phyloP scores from a whole-genome alignment of 2,329 filamentous ascomycete genomes.

The Fusarium hainanense region DNA sequence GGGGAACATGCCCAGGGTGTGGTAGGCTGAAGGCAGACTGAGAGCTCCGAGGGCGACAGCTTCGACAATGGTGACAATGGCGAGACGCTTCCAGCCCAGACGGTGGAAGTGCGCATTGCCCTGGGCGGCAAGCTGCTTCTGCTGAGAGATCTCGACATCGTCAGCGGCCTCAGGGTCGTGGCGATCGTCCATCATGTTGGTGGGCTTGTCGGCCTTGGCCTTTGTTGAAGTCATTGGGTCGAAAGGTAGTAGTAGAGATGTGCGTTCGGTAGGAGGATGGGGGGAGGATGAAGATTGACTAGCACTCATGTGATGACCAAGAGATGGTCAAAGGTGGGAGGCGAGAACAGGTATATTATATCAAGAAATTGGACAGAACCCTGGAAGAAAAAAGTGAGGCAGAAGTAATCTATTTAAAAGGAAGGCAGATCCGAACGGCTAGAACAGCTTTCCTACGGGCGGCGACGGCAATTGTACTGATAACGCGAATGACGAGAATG shows the following conservation, averaged over 20 bases:
- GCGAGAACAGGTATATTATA: neutral
- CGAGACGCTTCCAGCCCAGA: conserved; percentile 38
- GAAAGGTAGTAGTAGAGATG: conserved; percentile 10
- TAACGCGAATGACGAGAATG: neutral
- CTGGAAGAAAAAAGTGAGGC: neutral
- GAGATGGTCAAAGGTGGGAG: neutral
- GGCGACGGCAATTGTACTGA: neutral
- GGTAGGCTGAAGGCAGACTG: conserved; percentile 63
- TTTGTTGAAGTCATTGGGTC: conserved; percentile 19
- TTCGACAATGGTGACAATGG: conserved; percentile 37
- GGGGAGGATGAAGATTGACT: neutral
- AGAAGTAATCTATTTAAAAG: conserved; percentile 14
- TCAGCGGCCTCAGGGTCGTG: conserved; percentile 19
- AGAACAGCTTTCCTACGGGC: conserved; percentile 36
- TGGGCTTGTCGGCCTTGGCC: conserved; percentile 9
- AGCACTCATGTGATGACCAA: conserved; percentile 18
- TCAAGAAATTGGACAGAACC: neutral
- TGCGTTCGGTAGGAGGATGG: conserved; percentile 10
- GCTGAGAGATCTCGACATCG: conserved; percentile 31
- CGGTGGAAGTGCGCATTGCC: conserved; percentile 38
- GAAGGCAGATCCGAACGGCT: conserved; percentile 14
- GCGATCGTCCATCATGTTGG: conserved; percentile 32
- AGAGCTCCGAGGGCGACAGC: conserved; percentile 36
- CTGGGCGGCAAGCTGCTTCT: conserved; percentile 33
- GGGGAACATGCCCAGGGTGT: conserved; percentile 64